Evolutionary conservation across 2,329 filamentous ascomycete genomes (phyloP), one percentile per base, ranked within the genome.

Genomic region (Coniochaeta sp.): DNA sequence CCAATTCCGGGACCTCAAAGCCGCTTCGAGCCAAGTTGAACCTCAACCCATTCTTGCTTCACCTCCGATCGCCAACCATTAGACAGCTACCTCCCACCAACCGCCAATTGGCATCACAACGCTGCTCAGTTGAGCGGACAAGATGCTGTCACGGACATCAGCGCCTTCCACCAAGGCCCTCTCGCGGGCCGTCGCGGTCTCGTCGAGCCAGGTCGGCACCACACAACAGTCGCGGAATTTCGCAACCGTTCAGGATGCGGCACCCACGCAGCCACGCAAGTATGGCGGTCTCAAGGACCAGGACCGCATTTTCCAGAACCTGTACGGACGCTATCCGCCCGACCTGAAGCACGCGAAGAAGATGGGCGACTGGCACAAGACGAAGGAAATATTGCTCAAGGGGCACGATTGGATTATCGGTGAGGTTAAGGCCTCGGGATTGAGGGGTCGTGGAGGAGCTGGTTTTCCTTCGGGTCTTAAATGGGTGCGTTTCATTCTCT

Each of bases 351-450:
- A 87, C 72, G 93, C 95, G 59, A 93, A 91, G 88, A 96, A 96
- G 80, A 96, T 96, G 83, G 95, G 95, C 69, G 95, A 98, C 77
- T 99, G 95, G 95, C 87, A 99, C 81, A 96, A 96, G 84, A 99
- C 95, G 60, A 99, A 99, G 84, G 95, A 99, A 76, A 99, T 99
- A 61, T 77, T 99, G 62, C 79, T 91, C 68, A 99, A 99, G 83
- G 95, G 95, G 60, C 91, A 99, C 77, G 93, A 99, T 71, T 99
- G 95, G 90, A 96, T 99, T 76, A 98, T 99, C 71, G 89, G 89
- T 67, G 95, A 99, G 79, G 86, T 99, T 79, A 99, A 99, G 84
- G 87, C 93, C 31, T 99, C 95, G 14, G 95, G 95, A 70, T 86
- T 99, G 65, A 87, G 95, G 77, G 95, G 95, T 69, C 90, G 95